A percentile compares a stretch with the other conserved stretches of the same genome.
Conservation (phyloP, 148 eudicot species). For the Limonium bicolor region DNA sequence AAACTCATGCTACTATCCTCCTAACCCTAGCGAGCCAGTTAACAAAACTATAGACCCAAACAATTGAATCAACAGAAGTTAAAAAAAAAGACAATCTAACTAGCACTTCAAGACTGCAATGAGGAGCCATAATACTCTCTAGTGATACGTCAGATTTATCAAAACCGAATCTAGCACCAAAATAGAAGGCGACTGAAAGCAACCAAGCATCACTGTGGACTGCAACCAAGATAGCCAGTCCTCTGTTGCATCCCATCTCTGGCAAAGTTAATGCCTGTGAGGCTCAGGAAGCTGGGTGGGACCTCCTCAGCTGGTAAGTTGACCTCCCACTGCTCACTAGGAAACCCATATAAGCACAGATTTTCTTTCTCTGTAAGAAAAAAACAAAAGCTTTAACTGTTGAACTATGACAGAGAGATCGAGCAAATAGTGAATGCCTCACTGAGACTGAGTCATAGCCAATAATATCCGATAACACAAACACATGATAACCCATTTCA, state of each 20-base stretch:
- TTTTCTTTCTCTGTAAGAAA: slow-evolving; percentile 25
- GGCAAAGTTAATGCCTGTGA: slow-evolving; percentile 39
- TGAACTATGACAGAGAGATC: too few species aligned
- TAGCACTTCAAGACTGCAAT: not conserved
- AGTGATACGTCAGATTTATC: slow-evolving; percentile 58
- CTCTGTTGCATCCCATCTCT: slow-evolving; percentile 39
- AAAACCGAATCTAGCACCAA: slow-evolving; percentile 43
- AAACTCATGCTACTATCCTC: not conserved
- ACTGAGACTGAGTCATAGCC: not conserved
- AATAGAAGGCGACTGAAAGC: slow-evolving; percentile 40
- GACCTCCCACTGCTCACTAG: slow-evolving; percentile 41
- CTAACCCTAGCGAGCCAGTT: not conserved
- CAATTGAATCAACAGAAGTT: not conserved
- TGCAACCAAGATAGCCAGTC: slow-evolving; percentile 26
- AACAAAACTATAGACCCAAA: not conserved
- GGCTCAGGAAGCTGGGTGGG: slow-evolving; percentile 47
- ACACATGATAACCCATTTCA: not conserved
- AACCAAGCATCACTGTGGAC: slow-evolving; percentile 35
- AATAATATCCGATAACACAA: not conserved
- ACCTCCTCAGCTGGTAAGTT: slow-evolving; percentile 39
- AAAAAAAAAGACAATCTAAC: not conserved
- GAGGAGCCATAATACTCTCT: not conserved
- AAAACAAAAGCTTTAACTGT: not conserved
- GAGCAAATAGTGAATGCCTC: not conserved
- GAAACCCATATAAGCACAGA: slow-evolving; percentile 36